Base-by-base conservation (phyloP, 352 stramenopile species). In the Elongisporangium anandrum region DNA sequence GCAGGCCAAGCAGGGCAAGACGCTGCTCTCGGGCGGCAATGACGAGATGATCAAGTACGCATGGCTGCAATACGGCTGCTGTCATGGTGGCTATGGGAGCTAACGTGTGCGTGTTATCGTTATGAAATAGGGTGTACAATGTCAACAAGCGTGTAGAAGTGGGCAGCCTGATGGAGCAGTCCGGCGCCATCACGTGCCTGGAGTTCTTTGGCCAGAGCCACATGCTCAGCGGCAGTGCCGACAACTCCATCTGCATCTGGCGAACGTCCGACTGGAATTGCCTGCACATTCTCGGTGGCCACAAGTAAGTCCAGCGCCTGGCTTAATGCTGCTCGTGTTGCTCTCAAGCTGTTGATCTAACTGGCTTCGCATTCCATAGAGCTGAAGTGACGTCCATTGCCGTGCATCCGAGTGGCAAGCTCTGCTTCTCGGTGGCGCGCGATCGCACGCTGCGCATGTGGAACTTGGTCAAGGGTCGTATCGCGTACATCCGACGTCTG, bases 231-330 rank as follows among this genome's bases (percentile, higher is more conserved):
- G 88, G 85, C 24, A 94, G 86, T 54, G 81, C 79, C 10, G 88
- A 96, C 77, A 85, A 94, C 57, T 92, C 85, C 29, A 94, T 96
- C 56, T 94, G 85, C 52, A 94, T 96, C 51, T 96, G 88, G 88
- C 85, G 87, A 57, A 94, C 85, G 49, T 88, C 85, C 2, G 88
- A 96, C 63, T 96, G 88, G 88, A 94, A 94, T 58, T 94, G 85
- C 51, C 49, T 96, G 53, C 86, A 94, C 66, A 95, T 94, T 63
- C 85, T 96, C 34, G 87, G 87, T 66, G 84, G 86, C 56, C 86
- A 95, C 77, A 93, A 95, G 77, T 88, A 63, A 56, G 75, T 73
- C 17, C 0, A 45, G n/a, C 13, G n/a, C 17, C 48, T 22, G 4
- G 16, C 4, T 54, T n/a, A 19, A 12, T 20, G 34, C 20, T 50